Conservation (phyloP, 2,329 filamentous ascomycete species). For the Nothophaeocryptopus gaeumannii region DNA sequence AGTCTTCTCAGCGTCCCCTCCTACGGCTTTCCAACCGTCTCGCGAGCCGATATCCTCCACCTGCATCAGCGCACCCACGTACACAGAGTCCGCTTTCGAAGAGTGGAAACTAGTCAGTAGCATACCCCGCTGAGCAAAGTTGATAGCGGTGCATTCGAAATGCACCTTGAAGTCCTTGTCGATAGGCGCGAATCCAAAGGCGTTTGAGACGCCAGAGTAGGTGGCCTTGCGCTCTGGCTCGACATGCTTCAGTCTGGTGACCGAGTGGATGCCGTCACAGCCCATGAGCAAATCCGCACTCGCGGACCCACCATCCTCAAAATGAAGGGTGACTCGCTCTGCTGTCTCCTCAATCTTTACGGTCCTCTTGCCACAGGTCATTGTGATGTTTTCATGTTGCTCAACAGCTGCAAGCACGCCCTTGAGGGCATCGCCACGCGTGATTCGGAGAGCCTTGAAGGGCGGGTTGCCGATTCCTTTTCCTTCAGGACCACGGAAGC, state of each 20-base stretch:
- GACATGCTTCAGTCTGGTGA: slow-evolving; percentile 44
- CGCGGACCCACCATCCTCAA: slow-evolving; percentile 36
- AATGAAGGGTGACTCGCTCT: slow-evolving; percentile 36
- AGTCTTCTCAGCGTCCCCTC: slow-evolving; percentile 44
- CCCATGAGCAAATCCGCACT: slow-evolving; percentile 38
- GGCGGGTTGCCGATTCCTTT: slow-evolving; percentile 45
- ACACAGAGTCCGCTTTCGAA: slow-evolving; percentile 37
- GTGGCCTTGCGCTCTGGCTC: slow-evolving; percentile 43
- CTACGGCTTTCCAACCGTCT: slow-evolving; percentile 46
- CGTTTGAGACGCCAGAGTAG: slow-evolving; percentile 48
- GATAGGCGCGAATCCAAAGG: slow-evolving; percentile 45
- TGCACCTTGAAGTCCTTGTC: slow-evolving; percentile 37
- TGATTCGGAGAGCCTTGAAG: slow-evolving; percentile 45
- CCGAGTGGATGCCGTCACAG: slow-evolving; percentile 40
- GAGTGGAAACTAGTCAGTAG: slow-evolving; percentile 45
- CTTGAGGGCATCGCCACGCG: slow-evolving; percentile 44
- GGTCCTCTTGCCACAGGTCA: slow-evolving; percentile 45
- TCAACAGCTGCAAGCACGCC: slow-evolving; percentile 42
- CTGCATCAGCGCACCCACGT: slow-evolving; percentile 47
- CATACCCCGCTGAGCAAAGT: slow-evolving; percentile 46
- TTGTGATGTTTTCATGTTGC: slow-evolving; percentile 41
- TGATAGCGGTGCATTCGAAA: slow-evolving; percentile 45
- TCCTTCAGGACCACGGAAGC: slow-evolving; percentile 42
- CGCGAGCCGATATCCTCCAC: slow-evolving; percentile 42
- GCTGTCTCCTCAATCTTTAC: slow-evolving; percentile 39